phyloP scores from a whole-genome alignment of 306 rosid species.

The Pyrus pyrifolia region DNA sequence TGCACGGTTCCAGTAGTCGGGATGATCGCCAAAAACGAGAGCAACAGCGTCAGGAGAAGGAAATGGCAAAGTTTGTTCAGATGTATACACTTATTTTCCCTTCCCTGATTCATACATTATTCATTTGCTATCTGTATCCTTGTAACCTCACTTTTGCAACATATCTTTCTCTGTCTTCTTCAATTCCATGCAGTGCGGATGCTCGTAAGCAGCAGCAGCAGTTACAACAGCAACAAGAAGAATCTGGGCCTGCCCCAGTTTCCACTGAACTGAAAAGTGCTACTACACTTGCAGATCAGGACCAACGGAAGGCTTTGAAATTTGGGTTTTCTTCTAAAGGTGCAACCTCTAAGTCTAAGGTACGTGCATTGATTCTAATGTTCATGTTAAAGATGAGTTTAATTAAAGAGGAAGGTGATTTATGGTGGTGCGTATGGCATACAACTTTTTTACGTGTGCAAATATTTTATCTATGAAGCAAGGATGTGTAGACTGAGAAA shows the following conservation, averaged over 20 bases:
- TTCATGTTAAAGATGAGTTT: neutral
- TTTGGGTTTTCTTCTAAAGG: slow-evolving; percentile 92
- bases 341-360: slow-evolving; percentile 53
- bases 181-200: slow-evolving; percentile 54
- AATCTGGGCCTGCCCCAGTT: slow-evolving; percentile 40
- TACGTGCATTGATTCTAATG: neutral
- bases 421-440: neutral
- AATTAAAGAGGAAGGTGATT: neutral
- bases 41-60: slow-evolving; percentile 86
- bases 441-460: neutral
- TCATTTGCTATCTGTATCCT: neutral
- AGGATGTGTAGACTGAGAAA: neutral
- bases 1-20: slow-evolving; percentile 84
- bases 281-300: slow-evolving; percentile 70
- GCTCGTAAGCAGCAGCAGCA: slow-evolving; percentile 59
- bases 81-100: slow-evolving; percentile 37
- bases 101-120: neutral
- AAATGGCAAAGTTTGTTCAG: slow-evolving; percentile 82
- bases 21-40: slow-evolving; percentile 93
- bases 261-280: slow-evolving; percentile 52
- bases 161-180: slow-evolving; percentile 5
- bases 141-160: neutral
- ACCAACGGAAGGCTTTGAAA: slow-evolving; percentile 77
- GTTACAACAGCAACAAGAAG: slow-evolving; percentile 58
- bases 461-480: neutral